Evolutionary conservation across 305 asterid species (phyloP), one percentile per base, ranked within the genome.

Genomic region (Fraxinus sp.): DNA sequence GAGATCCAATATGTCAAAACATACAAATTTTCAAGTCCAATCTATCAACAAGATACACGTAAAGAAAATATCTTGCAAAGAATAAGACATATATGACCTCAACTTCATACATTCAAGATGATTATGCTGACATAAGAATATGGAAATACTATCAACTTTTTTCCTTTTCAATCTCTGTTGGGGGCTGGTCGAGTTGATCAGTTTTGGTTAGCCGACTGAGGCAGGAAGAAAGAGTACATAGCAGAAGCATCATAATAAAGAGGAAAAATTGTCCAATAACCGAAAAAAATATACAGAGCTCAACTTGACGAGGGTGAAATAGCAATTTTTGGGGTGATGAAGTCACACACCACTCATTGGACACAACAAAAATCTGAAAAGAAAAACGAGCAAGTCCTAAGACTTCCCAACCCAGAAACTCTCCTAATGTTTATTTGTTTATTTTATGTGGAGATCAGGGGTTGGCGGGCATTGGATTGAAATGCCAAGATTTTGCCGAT

Each of bases 1-100:
- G 90, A 84, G 52, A 89, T 76, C 84, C 79, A 82, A 74, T 73
- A 41, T 43, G 70, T 80, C 66, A 64, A 37, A 39, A 72, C 46
- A 33, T 71, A 33, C 77, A 77, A 79, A 64, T 36, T 76, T 82
- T 80, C 49, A 39, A 79, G 46, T 78, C 37, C 30, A 68, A 18
- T 68, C 79, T 75, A 77, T 70, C 77, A 36, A 79, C 77, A 18
- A 32, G 75, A 62, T 26, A 79, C 77, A 46, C 78, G 41, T 43
- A 84, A 71, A 70, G 52, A 73, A 35, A 71, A 14, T 71, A 71
- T 32, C 37, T 13, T 28, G 75, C 4, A 37, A 68, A 68, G 20
- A 68, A 72, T 30, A 32, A 1, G 13, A 32, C 20, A 1, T 32
- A 72, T 72, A 33, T 72, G 43, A 14, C 20, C 62, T 72, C 26